Base-by-base conservation (phyloP, 2,329 filamentous ascomycete genomes). In the Sporothrix dimorphospora region DNA sequence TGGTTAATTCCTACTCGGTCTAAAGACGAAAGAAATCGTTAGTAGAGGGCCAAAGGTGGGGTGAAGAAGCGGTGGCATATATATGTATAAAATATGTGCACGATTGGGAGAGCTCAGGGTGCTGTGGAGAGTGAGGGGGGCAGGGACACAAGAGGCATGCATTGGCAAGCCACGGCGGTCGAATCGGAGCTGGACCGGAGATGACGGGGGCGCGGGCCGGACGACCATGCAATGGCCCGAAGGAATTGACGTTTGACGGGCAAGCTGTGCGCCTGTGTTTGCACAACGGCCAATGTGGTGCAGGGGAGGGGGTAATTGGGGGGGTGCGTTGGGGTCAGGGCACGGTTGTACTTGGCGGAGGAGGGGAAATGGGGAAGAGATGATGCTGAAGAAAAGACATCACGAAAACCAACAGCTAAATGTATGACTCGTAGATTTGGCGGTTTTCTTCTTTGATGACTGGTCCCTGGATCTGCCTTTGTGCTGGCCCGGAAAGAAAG, bases 181-280 rank as follows among this genome's bases (percentile, higher is more conserved):
- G 53, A 70, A 59, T 70, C 68, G 68, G 68, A 70, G 38, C 14
- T 47, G 27, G 53, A 61, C 38, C 68, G 68, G 53, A 70, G 51
- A 19, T n/a, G 53, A 34, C 67, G 34, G 45, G n/a, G 51, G n/a
- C 34, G 24, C 51, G 51, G 40, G 38, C 68, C 68, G 19, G 67
- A 7, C 11, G 51, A 38, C 49, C 34, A 57, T 45, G 34, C 49
- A 59, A 57, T 11, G n/a, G 24, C 21, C 51, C 40, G 51, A 59
- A n/a, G 42, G 40, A 47, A 34, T 66, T 66, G 67, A 30, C 67
- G 67, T 30, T 53, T 53, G 30, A 34, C 24, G 42, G 45, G 9
- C 65, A 53, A 40, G 11, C 65, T 55, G 65, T 51, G 27, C 45
- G 42, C 38, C 34, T n/a, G 16, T 49, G 7, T 45, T 40, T 63